Conservation (phyloP, 352 stramenopile genomes). For the Halophytophthora polymorphica region DNA sequence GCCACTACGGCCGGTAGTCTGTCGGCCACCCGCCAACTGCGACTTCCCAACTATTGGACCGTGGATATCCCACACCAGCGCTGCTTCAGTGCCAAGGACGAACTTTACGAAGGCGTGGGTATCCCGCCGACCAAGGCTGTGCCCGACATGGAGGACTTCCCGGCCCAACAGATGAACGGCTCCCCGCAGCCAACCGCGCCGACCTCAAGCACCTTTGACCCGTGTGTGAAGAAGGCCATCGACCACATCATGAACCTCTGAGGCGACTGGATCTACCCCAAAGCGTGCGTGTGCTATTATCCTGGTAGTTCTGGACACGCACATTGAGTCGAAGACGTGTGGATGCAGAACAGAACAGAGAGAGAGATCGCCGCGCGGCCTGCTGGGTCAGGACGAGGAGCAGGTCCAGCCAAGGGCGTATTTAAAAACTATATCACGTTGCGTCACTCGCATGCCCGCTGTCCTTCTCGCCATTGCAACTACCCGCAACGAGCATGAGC, state of each 20-base stretch:
- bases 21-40: constrained; percentile 56
- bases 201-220: constrained; percentile 36
- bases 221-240: constrained; percentile 65
- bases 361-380: too few species aligned
- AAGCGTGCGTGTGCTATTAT: too few species aligned
- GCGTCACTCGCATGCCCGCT: too few species aligned
- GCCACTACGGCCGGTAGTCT: constrained; percentile 54
- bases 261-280: constrained; percentile 7
- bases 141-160: constrained; percentile 20
- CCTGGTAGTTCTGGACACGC: too few species aligned
- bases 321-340: too few species aligned
- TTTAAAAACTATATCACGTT: too few species aligned
- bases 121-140: constrained; percentile 54
- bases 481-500: too few species aligned
- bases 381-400: too few species aligned
- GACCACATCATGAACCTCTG: constrained; percentile 66
- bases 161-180: constrained; percentile 13
- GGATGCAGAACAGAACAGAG: too few species aligned
- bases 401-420: too few species aligned
- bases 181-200: constrained; percentile 6
- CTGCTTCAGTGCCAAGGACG: constrained; percentile 61
- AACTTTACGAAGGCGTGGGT: constrained; percentile 59
- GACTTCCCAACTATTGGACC: constrained; percentile 82
- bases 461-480: too few species aligned
- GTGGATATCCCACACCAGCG: constrained; percentile 76